Evolutionary conservation across 2,329 filamentous ascomycete species (phyloP), one percentile per base, ranked within the genome.

Genomic region (Alternaria triticina): DNA sequence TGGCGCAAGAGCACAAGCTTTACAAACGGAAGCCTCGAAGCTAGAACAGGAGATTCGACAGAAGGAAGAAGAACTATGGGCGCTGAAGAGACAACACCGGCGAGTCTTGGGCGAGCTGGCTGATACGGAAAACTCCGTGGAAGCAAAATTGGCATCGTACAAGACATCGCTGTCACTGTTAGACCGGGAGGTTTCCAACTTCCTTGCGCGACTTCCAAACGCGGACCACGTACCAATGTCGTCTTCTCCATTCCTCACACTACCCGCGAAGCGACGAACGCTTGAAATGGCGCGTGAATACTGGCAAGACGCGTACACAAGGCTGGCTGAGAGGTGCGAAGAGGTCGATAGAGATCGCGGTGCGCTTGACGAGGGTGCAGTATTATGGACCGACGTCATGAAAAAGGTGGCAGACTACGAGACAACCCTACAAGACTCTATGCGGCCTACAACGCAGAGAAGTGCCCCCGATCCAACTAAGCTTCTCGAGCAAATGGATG

Each of bases 81-180:
- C 84, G 4, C 83, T 93, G 80, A 88, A 88, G 70, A 85, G 84
- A 50, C 83, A 86, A 27, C 87, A 89, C 68, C 82, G 85, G n/a
- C 86, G 84, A 74, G 78, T 94, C 0, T 80, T 86, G 64, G 84
- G 84, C 3, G 85, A 87, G 71, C 87, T 92, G 49, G 83, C 86
- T 7, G 88, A 90, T 59, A 84, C 88, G 2, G 85, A 86, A 66
- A 93, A 90, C 69, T 85, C 85, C 57, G 83, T 90, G 40, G 91
- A 93, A 74, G 89, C 91, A 2, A 88, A 88, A n/a, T 77, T 93
- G 13, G 91, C 90, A 59, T 90, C 90, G 0, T 94, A 93, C 75
- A 87, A 85, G 20, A 87, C 89, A 2, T 90, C 90, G 5, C 79
- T 93, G 36, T 86, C 83, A 59, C 86, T 92, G 57, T 85, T 92